phyloP scores from a whole-genome alignment of 345 rosid genomes.

The Camelina sativa region DNA sequence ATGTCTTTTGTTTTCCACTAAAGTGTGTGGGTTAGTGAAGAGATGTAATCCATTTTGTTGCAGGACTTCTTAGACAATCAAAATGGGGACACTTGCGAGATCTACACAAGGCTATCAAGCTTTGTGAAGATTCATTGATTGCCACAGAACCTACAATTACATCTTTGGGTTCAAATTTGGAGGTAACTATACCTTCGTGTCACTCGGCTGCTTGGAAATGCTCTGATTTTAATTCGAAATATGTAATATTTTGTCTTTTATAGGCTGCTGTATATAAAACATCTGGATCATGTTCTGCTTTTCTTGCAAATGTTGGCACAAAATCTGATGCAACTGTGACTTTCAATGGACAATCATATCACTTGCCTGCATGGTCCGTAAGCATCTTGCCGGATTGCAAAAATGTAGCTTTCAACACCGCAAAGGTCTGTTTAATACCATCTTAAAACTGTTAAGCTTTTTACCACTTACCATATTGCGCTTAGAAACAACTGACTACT shows the following conservation, averaged over 20 bases:
- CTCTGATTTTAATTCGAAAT: neutral
- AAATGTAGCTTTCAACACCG: constrained; percentile 82
- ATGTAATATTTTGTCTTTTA: constrained; percentile 6
- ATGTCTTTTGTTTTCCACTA: neutral
- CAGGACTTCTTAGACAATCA: constrained; percentile 89
- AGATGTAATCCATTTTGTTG: constrained; percentile 5
- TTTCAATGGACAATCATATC: constrained; percentile 74
- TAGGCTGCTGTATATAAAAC: constrained; percentile 86
- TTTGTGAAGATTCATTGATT: constrained; percentile 74
- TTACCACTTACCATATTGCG: constrained; percentile 6
- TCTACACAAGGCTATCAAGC: constrained; percentile 88
- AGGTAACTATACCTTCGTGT: constrained; percentile 52
- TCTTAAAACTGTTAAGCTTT: constrained; percentile 7
- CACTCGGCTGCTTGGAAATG: neutral
- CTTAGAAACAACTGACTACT: constrained; percentile 14
- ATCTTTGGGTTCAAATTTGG: constrained; percentile 75
- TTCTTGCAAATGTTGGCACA: constrained; percentile 75
- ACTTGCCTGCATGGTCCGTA: constrained; percentile 94
- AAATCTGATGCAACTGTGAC: constrained; percentile 63
- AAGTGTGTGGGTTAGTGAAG: neutral
- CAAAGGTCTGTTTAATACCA: constrained; percentile 64
- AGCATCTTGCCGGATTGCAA: constrained; percentile 98
- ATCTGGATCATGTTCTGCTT: constrained; percentile 78
- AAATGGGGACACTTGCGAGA: constrained; percentile 95
- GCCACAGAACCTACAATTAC: constrained; percentile 74